phyloP scores from a whole-genome alignment of 1,139 yeast genomes.

The Debaryomycetaceae sp. region DNA sequence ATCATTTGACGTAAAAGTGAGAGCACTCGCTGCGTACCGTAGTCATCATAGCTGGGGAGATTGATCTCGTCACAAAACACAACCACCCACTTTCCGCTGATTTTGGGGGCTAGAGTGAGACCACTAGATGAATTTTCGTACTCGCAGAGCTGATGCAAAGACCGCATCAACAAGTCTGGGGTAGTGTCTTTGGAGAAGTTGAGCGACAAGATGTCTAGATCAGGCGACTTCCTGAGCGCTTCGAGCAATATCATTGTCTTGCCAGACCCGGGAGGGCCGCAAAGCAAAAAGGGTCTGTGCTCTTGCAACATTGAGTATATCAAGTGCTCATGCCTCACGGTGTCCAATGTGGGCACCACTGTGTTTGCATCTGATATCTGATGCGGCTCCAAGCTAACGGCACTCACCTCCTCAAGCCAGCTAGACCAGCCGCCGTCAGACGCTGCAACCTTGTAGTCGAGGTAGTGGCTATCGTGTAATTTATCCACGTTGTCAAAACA shows the following conservation, averaged over 20 bases:
- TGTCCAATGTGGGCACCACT: conserved; percentile 78
- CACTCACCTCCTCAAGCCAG: conserved; percentile 43
- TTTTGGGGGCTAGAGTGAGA: conserved; percentile 51
- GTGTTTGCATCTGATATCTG: conserved; percentile 59
- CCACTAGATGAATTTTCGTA: conserved; percentile 52
- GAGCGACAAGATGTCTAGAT: conserved; percentile 59
- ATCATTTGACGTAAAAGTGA: conserved; percentile 72
- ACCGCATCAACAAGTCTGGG: conserved; percentile 55
- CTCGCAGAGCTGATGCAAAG: conserved; percentile 70
- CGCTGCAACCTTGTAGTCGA: conserved; percentile 46
- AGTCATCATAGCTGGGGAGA: conserved; percentile 69
- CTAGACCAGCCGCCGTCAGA: conserved; percentile 49
- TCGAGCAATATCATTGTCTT: conserved; percentile 87
- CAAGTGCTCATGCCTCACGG: conserved; percentile 61
- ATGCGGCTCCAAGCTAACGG: conserved; percentile 54
- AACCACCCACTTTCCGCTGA: conserved; percentile 69
- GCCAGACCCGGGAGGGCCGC: conserved; percentile 99
- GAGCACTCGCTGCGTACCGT: conserved; percentile 75
- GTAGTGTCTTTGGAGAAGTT: conserved; percentile 84
- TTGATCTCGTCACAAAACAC: conserved; percentile 92
- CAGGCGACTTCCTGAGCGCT: conserved; percentile 56
- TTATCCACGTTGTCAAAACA: conserved; percentile 13
- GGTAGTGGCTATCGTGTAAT: conserved; percentile 10
- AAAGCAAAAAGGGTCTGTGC: conserved; percentile 62
- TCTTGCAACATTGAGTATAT: conserved; percentile 55